Evolutionary conservation across 2,329 filamentous ascomycete genomes (phyloP).

Genomic region (Aaosphaeria arxii): DNA sequence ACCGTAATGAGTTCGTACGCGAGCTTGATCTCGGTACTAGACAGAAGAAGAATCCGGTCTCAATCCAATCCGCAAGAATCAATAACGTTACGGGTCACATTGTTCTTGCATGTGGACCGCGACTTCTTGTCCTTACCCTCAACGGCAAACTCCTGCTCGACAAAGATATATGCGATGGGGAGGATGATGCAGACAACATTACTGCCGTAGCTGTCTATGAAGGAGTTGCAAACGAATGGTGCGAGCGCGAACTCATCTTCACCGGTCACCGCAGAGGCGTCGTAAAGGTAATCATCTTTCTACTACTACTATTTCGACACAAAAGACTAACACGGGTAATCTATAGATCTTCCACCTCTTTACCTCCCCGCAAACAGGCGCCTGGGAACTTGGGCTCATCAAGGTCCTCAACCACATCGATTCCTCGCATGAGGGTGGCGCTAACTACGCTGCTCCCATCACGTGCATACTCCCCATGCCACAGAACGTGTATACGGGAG

Average conservation of each 20-base stretch:
- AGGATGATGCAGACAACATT: slow-evolving; percentile 66
- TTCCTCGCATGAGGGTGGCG: slow-evolving; percentile 58
- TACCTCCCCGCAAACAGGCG: slow-evolving; percentile 53
- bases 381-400: slow-evolving; percentile 75
- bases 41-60: slow-evolving; percentile 19
- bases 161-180: slow-evolving; percentile 69
- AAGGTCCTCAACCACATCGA: slow-evolving; percentile 81
- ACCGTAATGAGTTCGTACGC: slow-evolving; percentile 81
- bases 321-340: slow-evolving; percentile 1
- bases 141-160: slow-evolving; percentile 82
- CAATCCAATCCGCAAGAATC: slow-evolving; percentile 71
- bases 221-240: slow-evolving; percentile 84
- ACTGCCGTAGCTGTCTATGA: slow-evolving; percentile 90
- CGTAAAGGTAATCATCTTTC: slow-evolving; percentile 60
- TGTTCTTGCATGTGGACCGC: slow-evolving; percentile 73
- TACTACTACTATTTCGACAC: not conserved
- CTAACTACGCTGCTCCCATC: slow-evolving; percentile 62
- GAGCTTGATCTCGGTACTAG: slow-evolving; percentile 54
- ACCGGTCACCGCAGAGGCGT: slow-evolving; percentile 82
- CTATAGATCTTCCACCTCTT: slow-evolving; percentile 56
- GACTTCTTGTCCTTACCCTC: slow-evolving; percentile 76
- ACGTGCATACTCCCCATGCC: slow-evolving; percentile 84
- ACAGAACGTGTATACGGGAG: slow-evolving; percentile 84
- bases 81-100: slow-evolving; percentile 92
- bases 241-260: slow-evolving; percentile 81